phyloP scores from a whole-genome alignment of 78 protist species.

The Dictyostelium citrinum region DNA sequence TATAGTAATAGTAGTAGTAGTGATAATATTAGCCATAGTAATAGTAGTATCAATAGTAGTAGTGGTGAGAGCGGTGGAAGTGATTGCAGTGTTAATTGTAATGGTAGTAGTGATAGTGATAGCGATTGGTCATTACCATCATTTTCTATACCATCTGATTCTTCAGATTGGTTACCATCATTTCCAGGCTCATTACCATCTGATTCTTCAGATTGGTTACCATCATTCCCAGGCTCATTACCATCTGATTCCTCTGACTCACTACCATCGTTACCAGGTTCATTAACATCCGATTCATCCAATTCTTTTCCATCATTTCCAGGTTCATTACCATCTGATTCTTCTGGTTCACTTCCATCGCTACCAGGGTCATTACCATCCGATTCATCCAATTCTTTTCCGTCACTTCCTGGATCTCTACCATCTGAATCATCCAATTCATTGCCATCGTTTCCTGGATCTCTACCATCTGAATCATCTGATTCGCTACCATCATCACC shows the following conservation, averaged over 20 bases:
- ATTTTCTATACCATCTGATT: neutral
- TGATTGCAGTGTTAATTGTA: neutral
- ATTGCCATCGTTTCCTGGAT: neutral
- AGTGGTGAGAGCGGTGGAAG: neutral
- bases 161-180: neutral
- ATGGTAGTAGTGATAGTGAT: neutral
- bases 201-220: neutral
- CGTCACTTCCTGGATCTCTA: neutral
- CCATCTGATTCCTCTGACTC: neutral
- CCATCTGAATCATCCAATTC: neutral
- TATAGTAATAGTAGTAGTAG: neutral
- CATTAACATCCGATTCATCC: neutral
- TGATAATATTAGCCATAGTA: too few relatives aligned
- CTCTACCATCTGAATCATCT: neutral
- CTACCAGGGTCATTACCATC: neutral
- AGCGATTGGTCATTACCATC: neutral
- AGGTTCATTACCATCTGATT: neutral
- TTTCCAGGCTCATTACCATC: neutral
- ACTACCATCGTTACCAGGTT: neutral
- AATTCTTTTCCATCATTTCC: neutral
- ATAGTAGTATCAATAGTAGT: neutral
- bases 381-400: neutral
- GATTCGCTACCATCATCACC: neutral
- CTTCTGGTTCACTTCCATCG: neutral
- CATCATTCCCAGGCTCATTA: neutral